Evolutionary conservation across 176 grass and related monocot species (phyloP).

Genomic region (Urochloa ruziziensis): DNA sequence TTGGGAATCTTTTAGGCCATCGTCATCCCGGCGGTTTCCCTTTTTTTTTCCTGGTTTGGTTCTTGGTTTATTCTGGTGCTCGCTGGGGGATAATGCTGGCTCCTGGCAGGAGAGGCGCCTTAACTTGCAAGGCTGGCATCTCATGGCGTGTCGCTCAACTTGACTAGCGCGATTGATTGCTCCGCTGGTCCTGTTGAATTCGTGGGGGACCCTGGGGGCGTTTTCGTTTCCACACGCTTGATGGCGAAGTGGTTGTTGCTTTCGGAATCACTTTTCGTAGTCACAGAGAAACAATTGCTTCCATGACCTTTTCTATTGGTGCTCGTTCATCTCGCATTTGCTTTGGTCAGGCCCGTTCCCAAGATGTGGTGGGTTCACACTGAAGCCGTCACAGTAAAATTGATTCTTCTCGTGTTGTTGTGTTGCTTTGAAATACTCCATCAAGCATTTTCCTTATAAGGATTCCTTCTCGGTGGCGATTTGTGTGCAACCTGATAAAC

Average conservation of each 20-base stretch:
- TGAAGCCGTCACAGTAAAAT: background rate
- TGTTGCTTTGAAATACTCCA: background rate
- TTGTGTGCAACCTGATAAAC: background rate
- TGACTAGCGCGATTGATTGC: constrained; percentile 3
- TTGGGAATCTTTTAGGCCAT: background rate
- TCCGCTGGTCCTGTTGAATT: background rate
- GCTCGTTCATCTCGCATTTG: background rate
- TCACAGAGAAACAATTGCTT: background rate
- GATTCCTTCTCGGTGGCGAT: background rate
- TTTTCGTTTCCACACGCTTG: constrained; percentile 6
- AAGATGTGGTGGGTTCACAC: background rate
- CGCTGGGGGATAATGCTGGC: constrained; percentile 14
- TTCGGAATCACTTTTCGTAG: background rate
- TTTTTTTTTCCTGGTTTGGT: background rate
- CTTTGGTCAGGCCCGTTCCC: background rate
- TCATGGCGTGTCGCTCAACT: constrained; percentile 6
- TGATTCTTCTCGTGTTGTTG: background rate
- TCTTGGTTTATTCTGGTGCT: background rate
- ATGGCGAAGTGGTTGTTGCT: background rate
- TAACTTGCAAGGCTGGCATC: constrained; percentile 41
- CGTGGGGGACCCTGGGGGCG: background rate
- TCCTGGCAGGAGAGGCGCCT: background rate
- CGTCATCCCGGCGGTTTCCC: no score
- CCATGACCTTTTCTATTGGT: constrained; percentile 13
- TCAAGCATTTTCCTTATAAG: background rate